These are phyloP conservation scores for Adenanthera pavonina DNA, from an alignment of 306 rosid genomes.

Conservation along the genomic window DNA sequence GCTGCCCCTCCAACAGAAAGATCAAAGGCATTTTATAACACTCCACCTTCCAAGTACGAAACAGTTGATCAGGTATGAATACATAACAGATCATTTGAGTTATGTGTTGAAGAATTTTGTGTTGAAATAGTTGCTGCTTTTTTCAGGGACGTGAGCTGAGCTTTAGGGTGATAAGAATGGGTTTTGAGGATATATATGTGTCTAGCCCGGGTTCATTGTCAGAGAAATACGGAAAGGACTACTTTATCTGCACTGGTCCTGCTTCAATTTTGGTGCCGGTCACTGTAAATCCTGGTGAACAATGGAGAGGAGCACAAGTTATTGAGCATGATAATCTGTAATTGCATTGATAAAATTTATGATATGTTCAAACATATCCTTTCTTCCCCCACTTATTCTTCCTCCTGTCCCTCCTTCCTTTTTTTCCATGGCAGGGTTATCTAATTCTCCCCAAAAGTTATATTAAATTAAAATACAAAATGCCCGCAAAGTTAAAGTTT, in stretches of 20 bases:
- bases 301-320: conserved; percentile 93
- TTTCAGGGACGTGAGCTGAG: conserved; percentile 82
- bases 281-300: conserved; percentile 80
- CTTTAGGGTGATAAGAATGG: conserved; percentile 93
- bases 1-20: conserved; percentile 87
- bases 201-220: conserved; percentile 89
- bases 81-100: not conserved
- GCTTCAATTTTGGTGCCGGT: conserved; percentile 87
- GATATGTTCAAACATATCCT: conserved; percentile 12
- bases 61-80: conserved; percentile 82
- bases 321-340: conserved; percentile 93
- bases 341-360: conserved; percentile 27
- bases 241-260: conserved; percentile 95
- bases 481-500: not conserved
- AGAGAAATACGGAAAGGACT: conserved; percentile 76
- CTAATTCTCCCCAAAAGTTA: conserved; percentile 17
- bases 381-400: not conserved
- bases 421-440: conserved; percentile 29
- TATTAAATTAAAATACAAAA: conserved; percentile 31
- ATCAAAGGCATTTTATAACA: conserved; percentile 68
- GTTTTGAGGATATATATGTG: conserved; percentile 89
- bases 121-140: not conserved
- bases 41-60: conserved; percentile 90
- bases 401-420: conserved; percentile 32
- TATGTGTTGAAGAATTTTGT: not conserved